Evolutionary conservation across 768 basidiomycete genomes (phyloP).

Genomic region (Boletus rubroflammeus): DNA sequence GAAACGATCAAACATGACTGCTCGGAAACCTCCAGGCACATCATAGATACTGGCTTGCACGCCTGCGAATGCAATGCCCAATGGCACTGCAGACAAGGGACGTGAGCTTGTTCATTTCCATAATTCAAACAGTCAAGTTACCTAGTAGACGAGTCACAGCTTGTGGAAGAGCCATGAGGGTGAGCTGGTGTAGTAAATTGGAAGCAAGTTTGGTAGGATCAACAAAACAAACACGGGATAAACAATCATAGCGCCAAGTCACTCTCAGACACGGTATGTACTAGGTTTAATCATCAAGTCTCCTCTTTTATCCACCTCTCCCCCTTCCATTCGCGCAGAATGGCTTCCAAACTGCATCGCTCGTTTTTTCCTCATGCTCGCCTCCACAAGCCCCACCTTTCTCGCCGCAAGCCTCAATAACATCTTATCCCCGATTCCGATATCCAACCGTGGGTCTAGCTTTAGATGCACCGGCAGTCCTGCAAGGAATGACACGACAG

Average conservation of each 20-base stretch:
- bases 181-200: not conserved
- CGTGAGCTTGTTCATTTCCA: conserved; percentile 10
- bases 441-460: conserved; percentile 66
- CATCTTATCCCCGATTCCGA: conserved; percentile 89
- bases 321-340: conserved; percentile 76
- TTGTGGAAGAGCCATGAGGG: conserved; percentile 50
- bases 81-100: conserved; percentile 25
- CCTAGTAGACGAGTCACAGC: conserved; percentile 48
- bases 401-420: conserved; percentile 68
- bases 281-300: conserved; percentile 35
- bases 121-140: conserved; percentile 23
- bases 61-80: conserved; percentile 40
- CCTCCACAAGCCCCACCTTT: conserved; percentile 71
- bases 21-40: conserved; percentile 90
- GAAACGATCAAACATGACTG: conserved; percentile 98
- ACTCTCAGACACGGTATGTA: not conserved
- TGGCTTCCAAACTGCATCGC: conserved; percentile 98
- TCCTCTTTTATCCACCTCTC: conserved; percentile 50
- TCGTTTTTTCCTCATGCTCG: conserved; percentile 76
- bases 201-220: not conserved
- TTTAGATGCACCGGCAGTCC: conserved; percentile 78
- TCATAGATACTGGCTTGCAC: conserved; percentile 55
- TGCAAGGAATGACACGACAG: conserved; percentile 74
- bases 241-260: conserved; percentile 15
- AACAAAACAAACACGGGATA: conserved; percentile 29